phyloP scores from a whole-genome alignment of 2,329 filamentous ascomycete species.

The Nakataea oryzae region DNA sequence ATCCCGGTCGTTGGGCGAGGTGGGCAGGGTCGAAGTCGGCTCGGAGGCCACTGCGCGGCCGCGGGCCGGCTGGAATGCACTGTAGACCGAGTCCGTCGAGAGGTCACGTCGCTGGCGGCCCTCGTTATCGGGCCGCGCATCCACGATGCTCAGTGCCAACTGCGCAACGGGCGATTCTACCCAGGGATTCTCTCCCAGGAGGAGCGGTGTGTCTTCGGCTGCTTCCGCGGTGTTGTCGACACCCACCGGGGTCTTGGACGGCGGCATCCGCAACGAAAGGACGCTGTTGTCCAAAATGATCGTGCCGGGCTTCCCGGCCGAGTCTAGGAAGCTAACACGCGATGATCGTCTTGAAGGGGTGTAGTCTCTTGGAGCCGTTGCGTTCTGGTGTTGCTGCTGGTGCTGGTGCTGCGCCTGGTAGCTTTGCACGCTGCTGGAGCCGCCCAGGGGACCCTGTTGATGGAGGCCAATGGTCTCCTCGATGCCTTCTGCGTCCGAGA shows the following conservation, averaged over 20 bases:
- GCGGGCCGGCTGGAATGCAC: background rate
- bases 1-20: slow-evolving; percentile 6
- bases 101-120: slow-evolving; percentile 8
- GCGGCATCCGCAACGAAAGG: slow-evolving; percentile 23
- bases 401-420: slow-evolving; percentile 9
- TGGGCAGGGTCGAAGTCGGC: slow-evolving; percentile 10
- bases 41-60: slow-evolving; percentile 10
- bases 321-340: slow-evolving; percentile 31
- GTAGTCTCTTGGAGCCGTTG: background rate
- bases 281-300: slow-evolving; percentile 23
- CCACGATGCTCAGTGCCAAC: background rate
- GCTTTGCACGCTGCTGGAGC: slow-evolving; percentile 17
- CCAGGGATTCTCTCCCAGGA: background rate
- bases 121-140: background rate
- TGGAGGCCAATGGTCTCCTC: slow-evolving; percentile 53
- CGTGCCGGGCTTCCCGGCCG: slow-evolving; percentile 23
- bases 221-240: background rate
- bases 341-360: slow-evolving; percentile 31
- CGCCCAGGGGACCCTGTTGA: slow-evolving; percentile 37
- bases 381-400: background rate
- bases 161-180: background rate
- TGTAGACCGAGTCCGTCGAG: slow-evolving; percentile 16
- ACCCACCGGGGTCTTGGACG: slow-evolving; percentile 1
- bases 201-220: background rate
- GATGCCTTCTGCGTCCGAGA: slow-evolving; percentile 46